Conservation (phyloP, 1,284 basidiomycete species). For the Cutaneotrichosporon cavernicola region DNA sequence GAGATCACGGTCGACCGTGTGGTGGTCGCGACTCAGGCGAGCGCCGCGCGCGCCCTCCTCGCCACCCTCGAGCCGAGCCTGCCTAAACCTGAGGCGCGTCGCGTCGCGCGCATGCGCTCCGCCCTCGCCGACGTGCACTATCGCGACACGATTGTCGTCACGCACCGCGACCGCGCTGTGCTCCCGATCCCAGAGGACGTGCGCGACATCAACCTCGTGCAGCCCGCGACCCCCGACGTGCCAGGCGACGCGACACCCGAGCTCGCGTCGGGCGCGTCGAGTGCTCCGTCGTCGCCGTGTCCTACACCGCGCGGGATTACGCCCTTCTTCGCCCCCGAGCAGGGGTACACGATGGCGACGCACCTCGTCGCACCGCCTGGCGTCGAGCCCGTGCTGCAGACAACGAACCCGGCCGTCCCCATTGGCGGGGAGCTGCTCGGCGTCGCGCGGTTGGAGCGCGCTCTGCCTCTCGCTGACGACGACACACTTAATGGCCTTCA, state of each 20-base stretch:
- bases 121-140: conserved; percentile 43
- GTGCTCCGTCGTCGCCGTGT: conserved; percentile 16
- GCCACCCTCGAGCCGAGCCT: conserved; percentile 31
- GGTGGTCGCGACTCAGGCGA: conserved; percentile 69
- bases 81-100: conserved; percentile 19
- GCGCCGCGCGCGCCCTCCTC: conserved; percentile 57
- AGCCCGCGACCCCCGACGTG: conserved; percentile 14
- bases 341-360: conserved; percentile 65
- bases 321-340: conserved; percentile 34
- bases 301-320: conserved; percentile 10
- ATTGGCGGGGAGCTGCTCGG: conserved; percentile 60
- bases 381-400: conserved; percentile 59
- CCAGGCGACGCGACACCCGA: neutral
- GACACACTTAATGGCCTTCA: conserved; percentile 22
- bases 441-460: conserved; percentile 62
- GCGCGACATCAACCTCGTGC: conserved; percentile 66
- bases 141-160: conserved; percentile 62
- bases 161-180: conserved; percentile 64
- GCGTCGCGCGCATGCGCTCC: conserved; percentile 32
- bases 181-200: conserved; percentile 60
- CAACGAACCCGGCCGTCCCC: conserved; percentile 67
- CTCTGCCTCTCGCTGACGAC: conserved; percentile 37
- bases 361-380: conserved; percentile 53
- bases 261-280: conserved; percentile 13
- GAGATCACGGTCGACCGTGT: conserved; percentile 60